Conservation (phyloP, 306 rosid species). For the Psophocarpus tetragonolobus region DNA sequence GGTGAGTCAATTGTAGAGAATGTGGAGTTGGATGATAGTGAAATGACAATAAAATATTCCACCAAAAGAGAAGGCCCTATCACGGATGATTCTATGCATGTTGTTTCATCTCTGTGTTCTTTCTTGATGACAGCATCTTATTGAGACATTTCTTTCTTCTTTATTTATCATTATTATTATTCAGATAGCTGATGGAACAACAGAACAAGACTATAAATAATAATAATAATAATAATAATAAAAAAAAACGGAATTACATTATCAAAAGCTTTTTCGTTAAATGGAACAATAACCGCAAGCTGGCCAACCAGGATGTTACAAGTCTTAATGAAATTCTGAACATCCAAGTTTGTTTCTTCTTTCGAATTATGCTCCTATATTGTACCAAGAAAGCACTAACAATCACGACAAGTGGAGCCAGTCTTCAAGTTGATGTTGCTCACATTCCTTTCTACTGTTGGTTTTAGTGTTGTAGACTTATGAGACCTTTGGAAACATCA, state of each 20-base stretch:
- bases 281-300: too few relatives aligned
- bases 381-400: too few relatives aligned
- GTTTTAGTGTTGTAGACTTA: conserved; percentile 48
- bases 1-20: conserved; percentile 2
- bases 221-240: background rate
- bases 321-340: too few relatives aligned
- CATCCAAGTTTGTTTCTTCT: too few relatives aligned
- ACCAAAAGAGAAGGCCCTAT: background rate
- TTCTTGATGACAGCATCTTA: background rate
- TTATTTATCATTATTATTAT: too few relatives aligned
- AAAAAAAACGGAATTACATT: too few relatives aligned
- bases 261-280: background rate
- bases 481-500: conserved; percentile 46
- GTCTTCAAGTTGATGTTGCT: conserved; percentile 50
- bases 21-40: background rate
- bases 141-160: background rate
- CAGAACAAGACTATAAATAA: background rate
- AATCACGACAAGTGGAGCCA: too few relatives aligned
- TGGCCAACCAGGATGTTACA: too few relatives aligned
- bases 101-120: background rate
- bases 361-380: too few relatives aligned
- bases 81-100: background rate
- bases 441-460: conserved; percentile 42
- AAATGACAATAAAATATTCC: background rate
- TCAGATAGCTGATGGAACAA: background rate